Conservation (phyloP, 306 rosid genomes). For the Elaeagnus macrophylla region DNA sequence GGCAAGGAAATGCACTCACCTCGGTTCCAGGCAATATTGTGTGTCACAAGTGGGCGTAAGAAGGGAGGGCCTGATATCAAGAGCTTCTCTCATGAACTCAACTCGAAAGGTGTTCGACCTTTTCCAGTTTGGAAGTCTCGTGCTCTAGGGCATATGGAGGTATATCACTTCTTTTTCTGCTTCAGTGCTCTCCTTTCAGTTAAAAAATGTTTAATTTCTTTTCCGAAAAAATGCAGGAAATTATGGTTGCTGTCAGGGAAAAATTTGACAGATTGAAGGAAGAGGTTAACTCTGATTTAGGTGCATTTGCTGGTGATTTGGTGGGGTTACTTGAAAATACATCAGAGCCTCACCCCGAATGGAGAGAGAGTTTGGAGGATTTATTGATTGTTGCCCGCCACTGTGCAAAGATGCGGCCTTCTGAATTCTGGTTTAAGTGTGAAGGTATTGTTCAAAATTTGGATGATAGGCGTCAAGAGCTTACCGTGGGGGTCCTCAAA, state of each 20-base stretch:
- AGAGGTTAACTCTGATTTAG: conserved; percentile 79
- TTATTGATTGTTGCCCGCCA: conserved; percentile 53
- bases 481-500: conserved; percentile 66
- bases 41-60: conserved; percentile 71
- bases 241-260: conserved; percentile 56
- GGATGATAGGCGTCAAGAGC: conserved; percentile 91
- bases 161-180: conserved; percentile 14
- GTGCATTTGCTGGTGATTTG: conserved; percentile 85
- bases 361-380: conserved; percentile 76
- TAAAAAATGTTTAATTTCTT: background rate
- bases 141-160: conserved; percentile 71
- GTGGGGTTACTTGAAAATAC: conserved; percentile 58
- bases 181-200: background rate
- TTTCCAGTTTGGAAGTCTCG: conserved; percentile 76
- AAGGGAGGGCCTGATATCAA: conserved; percentile 61
- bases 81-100: conserved; percentile 94
- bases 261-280: conserved; percentile 77
- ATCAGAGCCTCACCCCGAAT: conserved; percentile 36
- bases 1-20: conserved; percentile 87
- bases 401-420: conserved; percentile 65
- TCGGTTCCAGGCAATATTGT: conserved; percentile 73
- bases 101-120: conserved; percentile 84
- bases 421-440: conserved; percentile 76
- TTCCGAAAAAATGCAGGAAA: conserved; percentile 43
- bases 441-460: conserved; percentile 77